A percentile compares a stretch with the other conserved stretches of the same genome.
Conservation (phyloP, 306 rosid genomes). For the Glycine latifolia region DNA sequence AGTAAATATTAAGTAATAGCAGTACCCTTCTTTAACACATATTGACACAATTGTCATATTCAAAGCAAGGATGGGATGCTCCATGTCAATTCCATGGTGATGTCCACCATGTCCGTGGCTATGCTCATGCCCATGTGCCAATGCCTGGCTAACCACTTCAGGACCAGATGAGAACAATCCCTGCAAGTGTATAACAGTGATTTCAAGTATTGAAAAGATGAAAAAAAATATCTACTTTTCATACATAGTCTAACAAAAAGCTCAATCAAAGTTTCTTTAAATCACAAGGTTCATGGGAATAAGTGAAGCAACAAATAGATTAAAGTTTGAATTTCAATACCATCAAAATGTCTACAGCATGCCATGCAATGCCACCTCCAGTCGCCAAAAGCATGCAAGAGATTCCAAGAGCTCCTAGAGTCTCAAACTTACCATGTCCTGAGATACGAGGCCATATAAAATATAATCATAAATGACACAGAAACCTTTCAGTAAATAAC, state of each 20-base stretch:
- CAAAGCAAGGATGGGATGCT: constrained; percentile 84
- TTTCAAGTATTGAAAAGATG: constrained; percentile 35
- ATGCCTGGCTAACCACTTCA: constrained; percentile 65
- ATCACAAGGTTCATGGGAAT: constrained; percentile 19
- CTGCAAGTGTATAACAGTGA: constrained; percentile 52
- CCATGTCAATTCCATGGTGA: constrained; percentile 86
- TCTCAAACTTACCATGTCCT: constrained; percentile 99
- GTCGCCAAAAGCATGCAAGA: constrained; percentile 87
- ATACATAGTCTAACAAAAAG: constrained; percentile 16
- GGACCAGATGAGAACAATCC: constrained; percentile 68
- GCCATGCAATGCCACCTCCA: constrained; percentile 97
- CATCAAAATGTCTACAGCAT: constrained; percentile 74
- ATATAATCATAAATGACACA: constrained; percentile 40
- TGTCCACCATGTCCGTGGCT: constrained; percentile 66
- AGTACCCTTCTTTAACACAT: constrained; percentile 87
- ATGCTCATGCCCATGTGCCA: constrained; percentile 56
- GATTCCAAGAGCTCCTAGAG: constrained; percentile 94
- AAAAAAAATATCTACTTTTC: constrained; percentile 28
- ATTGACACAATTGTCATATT: constrained; percentile 81
- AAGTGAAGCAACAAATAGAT: constrained; percentile 24
- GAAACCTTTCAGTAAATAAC: constrained; percentile 22
- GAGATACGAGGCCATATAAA: constrained; percentile 49
- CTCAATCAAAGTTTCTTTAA: constrained; percentile 20
- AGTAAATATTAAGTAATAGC: constrained; percentile 34
- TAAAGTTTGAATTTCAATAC: constrained; percentile 54